Conservation (phyloP, 345 rosid genomes). For the Citrus medica region DNA sequence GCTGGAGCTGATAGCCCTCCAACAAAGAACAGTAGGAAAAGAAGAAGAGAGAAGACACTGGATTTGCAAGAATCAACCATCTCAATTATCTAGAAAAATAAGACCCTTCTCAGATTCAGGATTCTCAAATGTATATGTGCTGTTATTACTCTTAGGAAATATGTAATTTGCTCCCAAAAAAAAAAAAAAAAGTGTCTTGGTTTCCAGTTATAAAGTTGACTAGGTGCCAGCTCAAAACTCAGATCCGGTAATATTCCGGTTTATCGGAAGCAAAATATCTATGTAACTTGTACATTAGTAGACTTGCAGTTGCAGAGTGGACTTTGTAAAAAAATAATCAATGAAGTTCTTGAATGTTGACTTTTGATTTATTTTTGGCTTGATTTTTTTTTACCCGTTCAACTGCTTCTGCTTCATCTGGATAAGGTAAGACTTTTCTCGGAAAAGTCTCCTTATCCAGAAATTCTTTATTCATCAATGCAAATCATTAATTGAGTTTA, state of each 20-base stretch:
- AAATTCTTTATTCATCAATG: neutral
- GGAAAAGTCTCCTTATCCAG: neutral
- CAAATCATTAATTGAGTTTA: neutral
- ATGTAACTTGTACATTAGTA: neutral
- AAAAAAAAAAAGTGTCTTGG: neutral
- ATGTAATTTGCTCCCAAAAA: neutral
- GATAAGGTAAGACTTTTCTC: neutral
- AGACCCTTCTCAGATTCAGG: neutral
- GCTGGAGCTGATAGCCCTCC: slow-evolving; percentile 62
- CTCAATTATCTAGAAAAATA: neutral
- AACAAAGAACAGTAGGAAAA: slow-evolving; percentile 44
- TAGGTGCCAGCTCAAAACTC: neutral
- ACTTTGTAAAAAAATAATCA: neutral
- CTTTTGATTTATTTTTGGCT: neutral
- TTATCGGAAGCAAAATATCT: neutral
- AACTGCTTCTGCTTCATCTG: neutral
- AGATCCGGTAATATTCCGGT: neutral
- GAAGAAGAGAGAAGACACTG: slow-evolving; percentile 30
- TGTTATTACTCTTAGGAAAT: neutral
- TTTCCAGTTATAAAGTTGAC: neutral
- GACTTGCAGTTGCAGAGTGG: neutral
- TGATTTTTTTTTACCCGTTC: neutral
- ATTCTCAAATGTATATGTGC: neutral
- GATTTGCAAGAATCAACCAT: slow-evolving; percentile 8
- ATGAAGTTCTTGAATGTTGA: neutral